These are phyloP conservation scores for Xylaria intraflava DNA, from an alignment of 495 filamentous ascomycete genomes.

Conservation along the genomic window DNA sequence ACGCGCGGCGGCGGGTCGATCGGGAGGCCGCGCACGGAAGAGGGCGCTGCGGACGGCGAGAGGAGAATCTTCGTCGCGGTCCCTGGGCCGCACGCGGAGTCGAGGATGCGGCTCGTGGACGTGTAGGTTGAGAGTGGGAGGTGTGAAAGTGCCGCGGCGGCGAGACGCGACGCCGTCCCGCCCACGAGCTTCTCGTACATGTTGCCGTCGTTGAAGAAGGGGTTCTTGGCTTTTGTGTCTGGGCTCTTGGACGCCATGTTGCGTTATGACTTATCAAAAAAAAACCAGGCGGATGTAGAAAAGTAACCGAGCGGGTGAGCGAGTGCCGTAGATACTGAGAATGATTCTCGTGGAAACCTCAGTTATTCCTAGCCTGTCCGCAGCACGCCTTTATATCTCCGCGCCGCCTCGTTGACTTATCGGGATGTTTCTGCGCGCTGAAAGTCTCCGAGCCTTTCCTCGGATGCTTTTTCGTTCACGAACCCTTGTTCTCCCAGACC, in stretches of 20 bases:
- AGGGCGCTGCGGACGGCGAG: constrained; percentile 10
- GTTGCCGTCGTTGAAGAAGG: constrained; percentile 7
- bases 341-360: no score
- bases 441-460: no score
- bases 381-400: no score
- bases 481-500: no score
- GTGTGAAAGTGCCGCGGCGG: constrained; percentile 13
- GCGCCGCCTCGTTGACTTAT: no score
- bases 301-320: no score
- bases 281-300: no score
- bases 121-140: constrained; percentile 18
- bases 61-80: constrained; percentile 17
- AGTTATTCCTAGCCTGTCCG: no score
- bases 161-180: constrained; percentile 11
- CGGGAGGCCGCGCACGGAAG: constrained; percentile 13
- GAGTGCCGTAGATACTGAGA: no score
- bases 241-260: neutral
- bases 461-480: no score
- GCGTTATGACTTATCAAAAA: no score
- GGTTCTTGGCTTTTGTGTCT: neutral
- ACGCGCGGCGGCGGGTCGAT: constrained; percentile 16
- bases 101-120: constrained; percentile 18
- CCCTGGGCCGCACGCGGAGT: constrained; percentile 18
- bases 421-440: no score
- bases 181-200: constrained; percentile 16